These are phyloP conservation scores for Terana coerulea DNA, from an alignment of 768 basidiomycete genomes.

Conservation along the genomic window DNA sequence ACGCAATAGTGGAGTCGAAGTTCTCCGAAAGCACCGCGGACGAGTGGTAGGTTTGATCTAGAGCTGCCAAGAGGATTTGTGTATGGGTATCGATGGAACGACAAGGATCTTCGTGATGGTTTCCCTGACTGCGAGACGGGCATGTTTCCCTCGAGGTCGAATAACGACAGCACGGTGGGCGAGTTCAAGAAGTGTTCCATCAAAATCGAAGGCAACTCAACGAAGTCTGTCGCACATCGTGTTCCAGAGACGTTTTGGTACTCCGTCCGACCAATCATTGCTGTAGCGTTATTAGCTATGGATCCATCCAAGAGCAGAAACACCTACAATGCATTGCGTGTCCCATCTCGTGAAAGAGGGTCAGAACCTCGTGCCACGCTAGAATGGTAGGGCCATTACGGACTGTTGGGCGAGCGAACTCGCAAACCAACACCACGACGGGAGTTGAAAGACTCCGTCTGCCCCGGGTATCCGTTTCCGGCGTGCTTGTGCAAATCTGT, in stretches of 20 bases:
- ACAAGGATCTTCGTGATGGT: slow-evolving; percentile 73
- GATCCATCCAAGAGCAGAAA: slow-evolving; percentile 1
- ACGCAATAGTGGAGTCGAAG: slow-evolving; percentile 73
- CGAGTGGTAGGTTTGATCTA: slow-evolving; percentile 93
- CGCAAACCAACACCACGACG: slow-evolving; percentile 90
- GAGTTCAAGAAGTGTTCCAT: slow-evolving; percentile 98
- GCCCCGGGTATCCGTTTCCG: slow-evolving; percentile 55
- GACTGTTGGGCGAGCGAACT: slow-evolving; percentile 65
- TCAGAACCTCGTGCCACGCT: slow-evolving; percentile 91
- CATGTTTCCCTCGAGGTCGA: slow-evolving; percentile 51
- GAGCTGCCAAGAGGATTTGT: slow-evolving; percentile 82
- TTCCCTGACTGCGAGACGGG: slow-evolving; percentile 45
- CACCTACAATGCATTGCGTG: slow-evolving; percentile 98
- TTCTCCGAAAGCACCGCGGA: slow-evolving; percentile 43
- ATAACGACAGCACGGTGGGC: slow-evolving; percentile 75
- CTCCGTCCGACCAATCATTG: slow-evolving; percentile 96
- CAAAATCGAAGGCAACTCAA: slow-evolving; percentile 94
- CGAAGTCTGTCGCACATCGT: slow-evolving; percentile 96
- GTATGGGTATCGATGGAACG: slow-evolving; percentile 84
- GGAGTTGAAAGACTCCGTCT: slow-evolving; percentile 78
- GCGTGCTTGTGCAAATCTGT: slow-evolving; percentile 61
- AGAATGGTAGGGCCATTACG: slow-evolving; percentile 68
- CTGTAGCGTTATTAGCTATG: too few relatives aligned
- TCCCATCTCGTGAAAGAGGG: slow-evolving; percentile 98
- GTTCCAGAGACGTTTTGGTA: slow-evolving; percentile 98